Conservation (phyloP, 2,329 filamentous ascomycete species). For the Cladophialophora carrionii region DNA sequence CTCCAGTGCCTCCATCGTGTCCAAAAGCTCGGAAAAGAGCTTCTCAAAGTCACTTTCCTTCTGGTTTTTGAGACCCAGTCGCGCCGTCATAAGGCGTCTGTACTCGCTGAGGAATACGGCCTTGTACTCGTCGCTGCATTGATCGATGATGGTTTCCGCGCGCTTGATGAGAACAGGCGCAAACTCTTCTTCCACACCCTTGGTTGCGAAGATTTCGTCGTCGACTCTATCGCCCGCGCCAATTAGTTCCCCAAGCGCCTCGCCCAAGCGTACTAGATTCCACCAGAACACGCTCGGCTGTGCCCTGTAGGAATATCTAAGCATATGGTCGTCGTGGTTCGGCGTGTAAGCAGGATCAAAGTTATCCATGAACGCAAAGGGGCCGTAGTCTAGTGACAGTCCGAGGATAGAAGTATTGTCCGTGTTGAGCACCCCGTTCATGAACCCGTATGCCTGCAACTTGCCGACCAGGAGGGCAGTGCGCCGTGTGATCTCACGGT, state of each 20-base stretch:
- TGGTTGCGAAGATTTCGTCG: constrained; percentile 67
- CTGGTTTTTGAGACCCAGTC: constrained; percentile 73
- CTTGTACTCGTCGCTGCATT: constrained; percentile 84
- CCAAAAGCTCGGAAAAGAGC: constrained; percentile 79
- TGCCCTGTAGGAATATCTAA: constrained; percentile 90
- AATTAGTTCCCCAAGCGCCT: constrained; percentile 84
- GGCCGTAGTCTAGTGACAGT: constrained; percentile 89
- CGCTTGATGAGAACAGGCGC: constrained; percentile 72
- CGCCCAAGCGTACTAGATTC: constrained; percentile 91
- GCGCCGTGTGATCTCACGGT: constrained; percentile 80
- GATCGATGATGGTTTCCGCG: constrained; percentile 81
- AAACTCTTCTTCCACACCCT: constrained; percentile 72
- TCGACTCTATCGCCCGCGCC: constrained; percentile 76
- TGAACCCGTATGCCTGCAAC: constrained; percentile 99
- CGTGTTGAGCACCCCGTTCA: constrained; percentile 96
- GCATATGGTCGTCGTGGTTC: constrained; percentile 88
- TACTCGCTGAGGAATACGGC: constrained; percentile 87
- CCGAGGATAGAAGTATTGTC: constrained; percentile 94
- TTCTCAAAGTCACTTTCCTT: constrained; percentile 76
- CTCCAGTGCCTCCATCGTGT: constrained; percentile 77
- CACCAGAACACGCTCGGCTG: constrained; percentile 98
- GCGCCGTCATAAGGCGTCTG: constrained; percentile 76
- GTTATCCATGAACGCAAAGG: constrained; percentile 96
- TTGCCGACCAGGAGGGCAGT: constrained; percentile 87
- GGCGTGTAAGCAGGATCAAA: constrained; percentile 95